Evolutionary conservation across 352 stramenopile genomes (phyloP), one percentile per base, ranked within the genome.

Genomic region (Phytophthora tubulina): DNA sequence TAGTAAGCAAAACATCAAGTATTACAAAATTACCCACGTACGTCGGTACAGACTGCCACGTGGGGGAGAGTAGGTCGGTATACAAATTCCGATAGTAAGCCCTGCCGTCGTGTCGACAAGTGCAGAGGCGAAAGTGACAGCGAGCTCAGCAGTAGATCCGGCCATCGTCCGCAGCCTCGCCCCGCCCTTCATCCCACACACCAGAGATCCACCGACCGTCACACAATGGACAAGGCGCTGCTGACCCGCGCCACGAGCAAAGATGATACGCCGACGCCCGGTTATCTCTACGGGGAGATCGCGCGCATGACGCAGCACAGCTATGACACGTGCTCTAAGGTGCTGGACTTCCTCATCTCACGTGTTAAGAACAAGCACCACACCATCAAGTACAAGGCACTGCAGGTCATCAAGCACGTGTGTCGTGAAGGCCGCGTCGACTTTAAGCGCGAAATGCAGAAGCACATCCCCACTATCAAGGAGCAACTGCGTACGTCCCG

Each of bases 241-340:
- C 80, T 99, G 45, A 91, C 85, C 32, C 94, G 96, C 55, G 97
- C 97, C 35, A 99, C 97, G 51, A 97, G 95, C 73, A 91, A 94
- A 76, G 94, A 98, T 78, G 90, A 98, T 50, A 88, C 92, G 65
- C 97, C 97, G 10, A 99, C 97, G 44, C 97, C 96, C 10, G 97
- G 97, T 31, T 99, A 99, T 78, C 86, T 99, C 72, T 99, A 99
- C 78, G 89, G 95, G 45, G 97, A 99, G 84, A 98, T 99, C 74
- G 90, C 92, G 60, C 89, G 89, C 78, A 98, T 97, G 92, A 97
- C 92, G 65, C 86, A 97, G 73, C 90, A 96, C 64, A 95, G 86
- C 67, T 96, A 94, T 76, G 90, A 97, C 63, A 97, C 87, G 67
- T 97, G 85, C 81, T 75, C 81, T 49, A 96, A 97, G 63, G 89